Evolutionary conservation across 345 rosid species (phyloP).

Genomic region (Populus euphratica): DNA sequence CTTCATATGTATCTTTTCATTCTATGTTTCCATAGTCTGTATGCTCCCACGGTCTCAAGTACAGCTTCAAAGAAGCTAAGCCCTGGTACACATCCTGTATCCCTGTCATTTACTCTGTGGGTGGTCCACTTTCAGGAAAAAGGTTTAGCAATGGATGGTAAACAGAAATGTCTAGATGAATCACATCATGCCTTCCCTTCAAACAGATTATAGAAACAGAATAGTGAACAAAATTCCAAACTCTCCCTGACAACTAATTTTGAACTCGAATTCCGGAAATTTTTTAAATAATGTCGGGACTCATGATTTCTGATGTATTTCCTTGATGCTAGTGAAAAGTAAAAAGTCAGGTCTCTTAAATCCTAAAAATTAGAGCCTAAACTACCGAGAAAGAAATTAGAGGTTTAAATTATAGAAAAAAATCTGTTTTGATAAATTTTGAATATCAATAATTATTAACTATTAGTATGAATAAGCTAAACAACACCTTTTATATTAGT

Average conservation of each 20-base stretch:
- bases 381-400: too few species aligned
- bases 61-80: not conserved
- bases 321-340: too few species aligned
- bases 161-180: not conserved
- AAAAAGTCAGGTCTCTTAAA: too few species aligned
- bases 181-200: not conserved
- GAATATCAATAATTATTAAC: too few species aligned
- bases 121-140: not conserved
- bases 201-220: not conserved
- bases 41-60: not conserved
- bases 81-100: not conserved
- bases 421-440: too few species aligned
- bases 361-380: too few species aligned
- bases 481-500: too few species aligned
- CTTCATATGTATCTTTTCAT: rapidly evolving
- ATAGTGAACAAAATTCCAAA: not conserved
- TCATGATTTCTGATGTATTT: not conserved
- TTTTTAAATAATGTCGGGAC: not conserved
- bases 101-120: not conserved
- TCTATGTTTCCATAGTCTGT: not conserved
- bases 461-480: too few species aligned
- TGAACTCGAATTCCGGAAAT: not conserved
- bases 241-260: not conserved
- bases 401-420: too few species aligned
- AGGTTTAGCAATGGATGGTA: not conserved